Evolutionary conservation across 2,329 filamentous ascomycete species (phyloP), one percentile per base, ranked within the genome.

Genomic region (Incumbomyces lentus): DNA sequence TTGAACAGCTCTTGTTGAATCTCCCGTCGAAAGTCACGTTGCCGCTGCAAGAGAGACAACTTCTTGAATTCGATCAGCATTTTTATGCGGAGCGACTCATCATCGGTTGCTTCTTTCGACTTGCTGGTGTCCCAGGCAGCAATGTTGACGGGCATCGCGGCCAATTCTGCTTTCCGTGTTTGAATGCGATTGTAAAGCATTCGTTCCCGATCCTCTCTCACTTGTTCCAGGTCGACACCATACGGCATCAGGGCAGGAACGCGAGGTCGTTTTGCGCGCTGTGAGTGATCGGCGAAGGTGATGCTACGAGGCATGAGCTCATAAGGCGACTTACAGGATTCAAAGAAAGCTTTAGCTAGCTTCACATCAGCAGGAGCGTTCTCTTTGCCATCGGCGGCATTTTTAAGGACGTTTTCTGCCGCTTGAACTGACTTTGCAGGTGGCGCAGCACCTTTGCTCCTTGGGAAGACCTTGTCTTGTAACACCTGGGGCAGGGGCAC

Each of bases 11-110:
- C 86, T 44, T 85, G 81, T 46, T 87, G 85, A 53, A 98, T 83
- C 62, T 84, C 84, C 57, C 92, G 86, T 48, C 93, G 83, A 57
- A 98, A 71, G 8, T 82, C 78, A 40, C 85, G 81, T 63, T 98
- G 92, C 66, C 93, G 94, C 1, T 85, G 81, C 44, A 95, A 81
- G n/a, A 95, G 69, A 41, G 81, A 81, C 31, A 96, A 74, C 61
- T 86, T 85, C 73, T 95, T 96, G 72, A 93, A 87, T 69, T 98
- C 92, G 49, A 98, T 95, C 55, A 95, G 74, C 18, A 89, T 86
- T 64, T 90, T 89, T 44, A 88, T 70, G 70, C 95, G 96, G 41
- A 94, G 68, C 1, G 81, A 79, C 55, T 93, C 86, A 55, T 95
- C 87, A 17, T 82, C 76, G 18, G 81, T 78, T 76, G 74, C 60